phyloP scores from a whole-genome alignment of 1,284 basidiomycete species.

The Papiliotrema flavescens region DNA sequence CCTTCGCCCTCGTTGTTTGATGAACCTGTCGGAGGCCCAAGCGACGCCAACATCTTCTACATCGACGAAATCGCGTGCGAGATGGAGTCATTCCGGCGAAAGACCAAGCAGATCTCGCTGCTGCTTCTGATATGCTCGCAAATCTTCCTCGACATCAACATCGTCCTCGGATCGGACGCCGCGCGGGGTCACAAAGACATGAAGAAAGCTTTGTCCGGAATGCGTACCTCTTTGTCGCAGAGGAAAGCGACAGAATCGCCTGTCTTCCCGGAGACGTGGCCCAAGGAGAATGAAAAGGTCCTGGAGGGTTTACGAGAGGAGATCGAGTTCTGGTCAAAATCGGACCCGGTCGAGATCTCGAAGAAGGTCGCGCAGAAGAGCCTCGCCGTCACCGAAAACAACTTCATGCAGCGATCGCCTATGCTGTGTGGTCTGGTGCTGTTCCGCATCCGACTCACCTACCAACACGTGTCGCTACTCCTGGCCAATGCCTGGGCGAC shows the following conservation, averaged over 20 bases:
- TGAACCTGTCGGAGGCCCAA: too few relatives aligned
- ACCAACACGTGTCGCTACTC: slow-evolving; percentile 9
- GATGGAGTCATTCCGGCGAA: slow-evolving; percentile 4
- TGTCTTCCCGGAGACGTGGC: neutral
- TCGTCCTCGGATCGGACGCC: neutral
- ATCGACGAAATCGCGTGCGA: slow-evolving; percentile 17
- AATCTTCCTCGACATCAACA: slow-evolving; percentile 13
- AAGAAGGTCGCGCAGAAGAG: neutral
- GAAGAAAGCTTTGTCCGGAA: neutral
- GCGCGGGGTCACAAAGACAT: neutral
- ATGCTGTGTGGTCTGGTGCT: slow-evolving; percentile 16
- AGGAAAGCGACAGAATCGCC: neutral
- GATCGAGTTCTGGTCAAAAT: neutral
- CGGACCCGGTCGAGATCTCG: neutral
- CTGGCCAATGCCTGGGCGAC: slow-evolving; percentile 9
- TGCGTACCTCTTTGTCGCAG: neutral
- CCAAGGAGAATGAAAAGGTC: neutral
- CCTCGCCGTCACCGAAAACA: neutral
- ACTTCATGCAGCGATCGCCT: slow-evolving; percentile 9
- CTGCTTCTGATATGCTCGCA: slow-evolving; percentile 9
- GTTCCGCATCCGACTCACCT: slow-evolving; percentile 11
- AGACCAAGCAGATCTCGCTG: slow-evolving; percentile 4
- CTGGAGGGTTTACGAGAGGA: neutral
- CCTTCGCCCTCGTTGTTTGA: too few relatives aligned
- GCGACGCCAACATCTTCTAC: slow-evolving; percentile 2